phyloP scores from a whole-genome alignment of 2,329 filamentous ascomycete species.

The Trichophyton rubrum region DNA sequence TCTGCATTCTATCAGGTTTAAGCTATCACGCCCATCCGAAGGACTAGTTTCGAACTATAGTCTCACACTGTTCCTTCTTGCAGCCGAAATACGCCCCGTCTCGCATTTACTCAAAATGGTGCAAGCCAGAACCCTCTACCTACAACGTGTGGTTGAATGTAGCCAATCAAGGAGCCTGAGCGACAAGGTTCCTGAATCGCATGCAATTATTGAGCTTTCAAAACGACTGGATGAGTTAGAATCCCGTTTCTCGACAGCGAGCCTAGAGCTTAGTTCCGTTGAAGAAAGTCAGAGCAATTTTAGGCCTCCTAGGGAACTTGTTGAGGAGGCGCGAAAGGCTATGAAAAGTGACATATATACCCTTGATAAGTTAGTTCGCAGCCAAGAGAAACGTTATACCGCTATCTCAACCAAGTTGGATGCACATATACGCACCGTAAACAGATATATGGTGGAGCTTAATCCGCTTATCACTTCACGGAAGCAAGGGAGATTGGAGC shows the following conservation, averaged over 20 bases:
- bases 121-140: constrained; percentile 62
- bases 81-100: constrained; percentile 71
- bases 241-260: constrained; percentile 31
- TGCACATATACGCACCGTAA: constrained; percentile 64
- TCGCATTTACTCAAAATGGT: constrained; percentile 72
- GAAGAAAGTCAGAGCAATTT: background rate
- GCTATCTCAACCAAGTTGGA: constrained; percentile 52
- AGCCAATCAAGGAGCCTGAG: constrained; percentile 22
- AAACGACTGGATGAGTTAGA: constrained; percentile 61
- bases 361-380: constrained; percentile 72
- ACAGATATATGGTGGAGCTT: constrained; percentile 61
- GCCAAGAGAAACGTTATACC: constrained; percentile 80
- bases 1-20: constrained; percentile 65
- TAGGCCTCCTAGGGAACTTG: constrained; percentile 20
- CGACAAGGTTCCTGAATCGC: constrained; percentile 14
- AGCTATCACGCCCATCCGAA: constrained; percentile 71
- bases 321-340: background rate
- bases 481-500: background rate
- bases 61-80: constrained; percentile 76
- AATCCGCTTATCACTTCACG: constrained; percentile 53
- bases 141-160: constrained; percentile 56
- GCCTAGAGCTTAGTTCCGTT: background rate
- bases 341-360: constrained; percentile 62
- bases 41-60: constrained; percentile 88
- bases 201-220: constrained; percentile 43